Evolutionary conservation across 2,329 filamentous ascomycete species (phyloP).

Genomic region (Tolypocladium album): DNA sequence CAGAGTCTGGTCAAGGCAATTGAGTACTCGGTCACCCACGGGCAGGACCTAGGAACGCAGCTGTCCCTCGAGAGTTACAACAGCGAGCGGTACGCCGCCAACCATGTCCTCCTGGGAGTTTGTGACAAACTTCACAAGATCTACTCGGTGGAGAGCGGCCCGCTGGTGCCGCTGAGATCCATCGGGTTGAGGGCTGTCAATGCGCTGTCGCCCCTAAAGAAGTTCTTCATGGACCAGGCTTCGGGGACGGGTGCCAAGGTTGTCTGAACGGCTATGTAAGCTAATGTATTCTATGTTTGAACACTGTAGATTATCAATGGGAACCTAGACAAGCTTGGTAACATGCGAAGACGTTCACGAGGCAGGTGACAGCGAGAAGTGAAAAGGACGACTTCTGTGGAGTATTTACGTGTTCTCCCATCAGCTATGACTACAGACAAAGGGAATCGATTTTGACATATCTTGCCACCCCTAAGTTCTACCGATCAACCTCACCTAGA

Average conservation of each 20-base stretch:
- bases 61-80: slow-evolving; percentile 76
- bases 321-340: neutral
- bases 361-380: neutral
- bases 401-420: slow-evolving; percentile 26
- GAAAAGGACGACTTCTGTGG: slow-evolving; percentile 16
- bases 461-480: slow-evolving; percentile 18
- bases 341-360: neutral
- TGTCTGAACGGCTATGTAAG: slow-evolving; percentile 29
- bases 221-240: slow-evolving; percentile 71
- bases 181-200: slow-evolving; percentile 69
- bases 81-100: slow-evolving; percentile 69
- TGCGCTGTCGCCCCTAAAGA: slow-evolving; percentile 64
- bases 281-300: neutral
- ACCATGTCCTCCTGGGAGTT: slow-evolving; percentile 67
- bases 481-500: slow-evolving; percentile 51
- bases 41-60: slow-evolving; percentile 74
- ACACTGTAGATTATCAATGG: slow-evolving; percentile 4
- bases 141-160: slow-evolving; percentile 71
- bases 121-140: slow-evolving; percentile 89
- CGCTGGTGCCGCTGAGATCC: slow-evolving; percentile 69
- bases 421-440: slow-evolving; percentile 31
- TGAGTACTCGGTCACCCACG: slow-evolving; percentile 65
- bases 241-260: slow-evolving; percentile 42
- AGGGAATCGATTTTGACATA: slow-evolving; percentile 19
- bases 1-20: slow-evolving; percentile 67